Evolutionary conservation across 805 yeast species (phyloP), one percentile per base, ranked within the genome.

Genomic region (Yamadazyma paraphyllophila): DNA sequence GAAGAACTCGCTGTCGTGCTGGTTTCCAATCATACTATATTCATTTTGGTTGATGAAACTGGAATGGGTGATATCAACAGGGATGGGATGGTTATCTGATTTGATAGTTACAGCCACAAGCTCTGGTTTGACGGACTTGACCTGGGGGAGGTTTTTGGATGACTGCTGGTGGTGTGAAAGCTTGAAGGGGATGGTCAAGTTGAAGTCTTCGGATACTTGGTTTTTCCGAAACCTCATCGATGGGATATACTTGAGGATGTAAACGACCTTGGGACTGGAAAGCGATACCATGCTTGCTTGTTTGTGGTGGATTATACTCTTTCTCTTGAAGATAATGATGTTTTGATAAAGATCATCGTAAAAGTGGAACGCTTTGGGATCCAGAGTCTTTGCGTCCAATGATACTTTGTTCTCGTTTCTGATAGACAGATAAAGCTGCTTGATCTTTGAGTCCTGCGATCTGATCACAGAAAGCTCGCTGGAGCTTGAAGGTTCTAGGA

Each of bases 51-150:
- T 50, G 49, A 68, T 67, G 45, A 68, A 66, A 64, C 69, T 61
- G 20, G 68, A 74, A 44, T 66, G 73, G 46, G 62, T 65, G 48
- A 71, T 53, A 35, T 70, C 74, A 5, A 71, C 56, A 1, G 77
- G 77, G 12, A 71, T 64, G 7, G 52, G 59, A 41, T 69, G 58
- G 40, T 67, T 69, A 16, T 55, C 56, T 2, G 74, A 63, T 27
- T 65, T 47, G 10, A 67, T 55, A 2, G 74, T 67, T n/a, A 63
- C 58, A 4, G 55, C 68, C 17, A 67, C 65, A 43, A 71, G 54
- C 41, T 71, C 76, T 11, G 64, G 54, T n/a, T 56, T 50, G 7
- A 69, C 37, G 3, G 57, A 52, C 49, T 67, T 70, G 41, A 71
- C 53, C n/a, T 65, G 68, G 0, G 76, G 76, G 9, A 55, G 36